Conservation (phyloP, 257 asterid species). For the Capsicum baccatum region DNA sequence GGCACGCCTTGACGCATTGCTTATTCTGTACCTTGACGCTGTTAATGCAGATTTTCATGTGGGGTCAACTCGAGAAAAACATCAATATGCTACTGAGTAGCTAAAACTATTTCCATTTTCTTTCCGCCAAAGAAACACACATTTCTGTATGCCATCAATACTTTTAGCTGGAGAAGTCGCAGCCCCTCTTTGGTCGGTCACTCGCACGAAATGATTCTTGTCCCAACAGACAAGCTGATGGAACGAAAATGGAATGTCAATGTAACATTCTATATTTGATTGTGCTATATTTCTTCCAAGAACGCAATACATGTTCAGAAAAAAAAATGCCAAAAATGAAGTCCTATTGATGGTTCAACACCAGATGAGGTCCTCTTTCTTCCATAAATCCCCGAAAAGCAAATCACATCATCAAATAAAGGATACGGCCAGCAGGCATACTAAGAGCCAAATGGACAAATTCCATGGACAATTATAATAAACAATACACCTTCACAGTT, state of each 20-base stretch:
- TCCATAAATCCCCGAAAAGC: too few relatives aligned
- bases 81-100: neutral
- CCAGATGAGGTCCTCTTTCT: neutral
- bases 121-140: neutral
- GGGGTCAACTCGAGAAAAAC: neutral
- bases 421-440: neutral
- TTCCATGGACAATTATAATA: neutral
- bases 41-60: neutral
- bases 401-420: too few relatives aligned
- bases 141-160: neutral
- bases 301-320: neutral
- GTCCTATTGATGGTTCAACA: neutral
- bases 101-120: neutral
- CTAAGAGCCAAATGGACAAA: slow-evolving; percentile 13
- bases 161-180: neutral
- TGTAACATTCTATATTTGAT: neutral
- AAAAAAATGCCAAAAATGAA: neutral
- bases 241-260: neutral
- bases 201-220: neutral
- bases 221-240: neutral
- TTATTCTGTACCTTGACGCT: neutral
- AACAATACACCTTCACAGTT: neutral
- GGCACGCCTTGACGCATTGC: neutral
- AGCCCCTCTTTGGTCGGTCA: neutral
- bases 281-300: neutral